Evolutionary conservation across 441 rosid species (phyloP), one percentile per base, ranked within the genome.

Genomic region (Biscutella auriculata): DNA sequence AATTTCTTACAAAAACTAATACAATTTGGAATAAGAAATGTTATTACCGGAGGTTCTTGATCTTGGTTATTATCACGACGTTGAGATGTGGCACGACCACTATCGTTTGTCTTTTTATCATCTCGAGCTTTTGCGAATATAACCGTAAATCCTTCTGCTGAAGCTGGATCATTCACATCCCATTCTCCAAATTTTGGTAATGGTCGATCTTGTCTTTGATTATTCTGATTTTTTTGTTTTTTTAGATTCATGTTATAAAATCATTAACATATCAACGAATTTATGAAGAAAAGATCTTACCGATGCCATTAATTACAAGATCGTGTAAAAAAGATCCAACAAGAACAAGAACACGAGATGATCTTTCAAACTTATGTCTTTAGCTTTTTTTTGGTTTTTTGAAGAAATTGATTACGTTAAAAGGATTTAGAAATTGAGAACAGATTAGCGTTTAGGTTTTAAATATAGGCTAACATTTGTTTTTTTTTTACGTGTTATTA

Each of bases 171-270:
- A 58, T 84, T 88, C 70, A 84, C 93, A 36, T 88, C 93, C 96
- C 96, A 88, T 68, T 84, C 96, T 6, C 96, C 96, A 47, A 88
- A 88, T 79, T 85, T 88, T 9, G 96, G 96, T 68, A 84, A 71
- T 33, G 96, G 80, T 65, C 83, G 73, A 16, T 80, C 90, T 52
- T 77, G 86, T 61, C 79, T 34, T 34, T 65, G 59, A 57, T 69
- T 69, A 44, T 69, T 68, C 68, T 68, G 48, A 8, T 2, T 15
- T 37, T 30, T 51, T 51, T 8, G 9, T 5, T 4, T 42, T 42
- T 17, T 43, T 43, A 26, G 6, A 26, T 26, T 26, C 6, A 26
- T 26, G 28, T 26, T 26, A 6, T 26, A 3, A 26, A 26, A 26
- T 3, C 3, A 3, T 26, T 3, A 26, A 26, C n/a, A n/a, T n/a